These are phyloP conservation scores for Barbatosphaeria neglecta DNA, from an alignment of 495 filamentous ascomycete species.

Conservation along the genomic window DNA sequence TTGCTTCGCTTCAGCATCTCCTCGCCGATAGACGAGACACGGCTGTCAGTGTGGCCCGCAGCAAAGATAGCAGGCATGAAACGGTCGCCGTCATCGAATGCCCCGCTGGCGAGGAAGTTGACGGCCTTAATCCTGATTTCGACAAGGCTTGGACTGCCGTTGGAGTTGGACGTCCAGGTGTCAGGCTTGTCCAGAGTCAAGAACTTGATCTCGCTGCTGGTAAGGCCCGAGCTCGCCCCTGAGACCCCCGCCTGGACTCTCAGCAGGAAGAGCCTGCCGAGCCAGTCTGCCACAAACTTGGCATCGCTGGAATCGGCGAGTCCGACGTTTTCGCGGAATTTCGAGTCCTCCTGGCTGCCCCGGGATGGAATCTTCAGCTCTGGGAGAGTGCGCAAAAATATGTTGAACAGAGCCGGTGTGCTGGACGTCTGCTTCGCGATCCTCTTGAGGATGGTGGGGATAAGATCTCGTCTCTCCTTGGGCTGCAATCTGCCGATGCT, in stretches of 20 bases:
- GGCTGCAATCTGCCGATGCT: constrained; percentile 59
- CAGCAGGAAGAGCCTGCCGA: constrained; percentile 70
- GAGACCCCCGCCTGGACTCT: constrained; percentile 22
- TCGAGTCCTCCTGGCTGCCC: constrained; percentile 64
- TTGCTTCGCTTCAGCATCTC: constrained; percentile 70
- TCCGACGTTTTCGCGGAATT: constrained; percentile 51
- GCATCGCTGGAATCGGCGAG: constrained; percentile 57
- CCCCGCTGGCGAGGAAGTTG: constrained; percentile 67
- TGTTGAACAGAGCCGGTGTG: constrained; percentile 72
- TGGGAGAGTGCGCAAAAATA: constrained; percentile 64
- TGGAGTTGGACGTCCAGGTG: constrained; percentile 50
- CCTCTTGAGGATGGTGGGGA: constrained; percentile 60
- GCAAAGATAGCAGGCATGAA: constrained; percentile 78
- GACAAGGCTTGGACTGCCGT: constrained; percentile 53
- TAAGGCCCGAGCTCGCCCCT: constrained; percentile 54
- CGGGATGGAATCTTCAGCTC: constrained; percentile 61
- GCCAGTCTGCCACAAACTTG: constrained; percentile 60
- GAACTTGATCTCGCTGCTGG: constrained; percentile 59
- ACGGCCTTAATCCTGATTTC: constrained; percentile 56
- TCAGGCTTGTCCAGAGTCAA: constrained; percentile 56
- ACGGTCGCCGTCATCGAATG: constrained; percentile 67
- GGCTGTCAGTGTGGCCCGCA: constrained; percentile 68
- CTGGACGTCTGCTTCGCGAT: constrained; percentile 55
- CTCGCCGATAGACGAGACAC: constrained; percentile 68
- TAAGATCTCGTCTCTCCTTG: constrained; percentile 40